Evolutionary conservation across 805 yeast genomes (phyloP), one percentile per base, ranked within the genome.

Genomic region (Blastobotrys attinorum): DNA sequence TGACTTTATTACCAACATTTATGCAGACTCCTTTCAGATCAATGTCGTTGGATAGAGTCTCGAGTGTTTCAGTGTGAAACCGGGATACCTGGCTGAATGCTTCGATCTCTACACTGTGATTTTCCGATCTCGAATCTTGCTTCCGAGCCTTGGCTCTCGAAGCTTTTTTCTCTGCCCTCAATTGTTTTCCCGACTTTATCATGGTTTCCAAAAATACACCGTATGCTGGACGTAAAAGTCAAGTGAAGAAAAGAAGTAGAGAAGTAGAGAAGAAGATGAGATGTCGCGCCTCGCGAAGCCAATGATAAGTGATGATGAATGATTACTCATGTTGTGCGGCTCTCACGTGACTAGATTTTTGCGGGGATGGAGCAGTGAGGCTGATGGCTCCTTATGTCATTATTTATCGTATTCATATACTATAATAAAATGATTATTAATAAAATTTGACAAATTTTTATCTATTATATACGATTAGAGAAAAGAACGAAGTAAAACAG

Each of bases 1-100:
- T 75, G 97, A 90, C 90, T 67, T 97, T 80, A 23, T 96, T 84
- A 66, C 97, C 97, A 23, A 38, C 40, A 3, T 23, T 38, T 15
- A 38, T 16, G 20, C 22, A 22, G n/a, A 38, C 40, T 8, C 40
- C 40, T 25, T 25, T 25, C 22, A 38, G 20, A 11, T 38, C 33
- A 17, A 38, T 22, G 22, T 38, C 40, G n/a, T 25, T 38, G 13
- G 40, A 25, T 15, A 38, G 33, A 3, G 40, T 38, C n/a, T 23
- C 32, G 7, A 38, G 4, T 7, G 40, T 38, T 15, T 38, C 40
- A 16, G 21, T 4, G 22, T 38, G 40, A 23, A 38, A 38, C 13
- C 40, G 32, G 5, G 40, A 38, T 4, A 38, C 34, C 34, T 38
- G 40, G 3, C 34, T 27, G 13, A 31, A 18, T 6, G 40, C 40